A percentile compares a stretch with the other conserved stretches of the same genome.
phyloP scores from a whole-genome alignment of 441 rosid genomes.

The Eruca vesicaria region DNA sequence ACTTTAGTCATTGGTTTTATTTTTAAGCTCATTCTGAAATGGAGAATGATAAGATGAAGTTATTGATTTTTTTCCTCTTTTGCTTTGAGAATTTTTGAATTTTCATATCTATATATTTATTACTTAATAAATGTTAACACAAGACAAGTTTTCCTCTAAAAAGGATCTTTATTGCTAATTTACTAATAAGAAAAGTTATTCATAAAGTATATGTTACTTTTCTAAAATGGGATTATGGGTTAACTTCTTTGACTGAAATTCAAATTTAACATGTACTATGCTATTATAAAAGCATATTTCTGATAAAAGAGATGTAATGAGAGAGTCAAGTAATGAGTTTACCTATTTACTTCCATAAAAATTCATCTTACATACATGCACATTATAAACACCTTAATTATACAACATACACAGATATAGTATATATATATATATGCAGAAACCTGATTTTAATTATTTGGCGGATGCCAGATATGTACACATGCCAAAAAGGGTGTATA shows the following conservation, averaged over 20 bases:
- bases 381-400: not conserved
- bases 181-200: not conserved
- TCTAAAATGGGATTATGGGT: not conserved
- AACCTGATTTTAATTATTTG: not conserved
- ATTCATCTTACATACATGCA: not conserved
- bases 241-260: not conserved
- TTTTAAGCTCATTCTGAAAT: too few relatives aligned
- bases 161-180: not conserved
- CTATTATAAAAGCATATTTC: not conserved
- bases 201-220: not conserved
- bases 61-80: not conserved
- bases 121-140: not conserved
- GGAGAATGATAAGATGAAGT: not conserved
- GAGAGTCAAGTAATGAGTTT: not conserved
- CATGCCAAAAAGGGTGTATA: not conserved
- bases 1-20: not conserved
- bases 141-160: not conserved
- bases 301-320: not conserved
- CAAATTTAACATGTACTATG: not conserved
- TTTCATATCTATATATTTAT: not conserved
- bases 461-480: not conserved
- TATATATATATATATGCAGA: not conserved
- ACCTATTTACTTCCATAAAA: not conserved
- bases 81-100: not conserved
- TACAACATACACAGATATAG: not conserved